Evolutionary conservation across 2,329 filamentous ascomycete genomes (phyloP).

Genomic region (Aureobasidium sp.): DNA sequence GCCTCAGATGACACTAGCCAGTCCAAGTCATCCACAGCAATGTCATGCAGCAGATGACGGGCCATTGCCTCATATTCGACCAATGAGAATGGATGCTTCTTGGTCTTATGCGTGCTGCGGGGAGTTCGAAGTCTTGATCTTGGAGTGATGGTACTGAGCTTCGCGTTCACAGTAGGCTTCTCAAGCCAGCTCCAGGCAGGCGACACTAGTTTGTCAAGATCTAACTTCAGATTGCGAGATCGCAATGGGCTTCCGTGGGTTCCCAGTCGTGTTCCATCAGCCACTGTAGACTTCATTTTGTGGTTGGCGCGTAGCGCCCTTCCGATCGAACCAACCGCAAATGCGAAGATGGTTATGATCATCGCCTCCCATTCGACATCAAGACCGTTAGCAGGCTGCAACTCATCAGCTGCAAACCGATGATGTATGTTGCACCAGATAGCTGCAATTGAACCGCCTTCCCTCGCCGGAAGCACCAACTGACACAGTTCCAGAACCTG

Average conservation of each 20-base stretch:
- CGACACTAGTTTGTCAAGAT: background rate
- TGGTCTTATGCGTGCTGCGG: slow-evolving; percentile 5
- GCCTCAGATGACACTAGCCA: slow-evolving; percentile 30
- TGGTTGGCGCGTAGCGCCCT: background rate
- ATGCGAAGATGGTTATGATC: slow-evolving; percentile 16
- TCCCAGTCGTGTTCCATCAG: background rate
- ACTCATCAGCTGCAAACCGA: background rate
- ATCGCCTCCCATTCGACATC: slow-evolving; percentile 17
- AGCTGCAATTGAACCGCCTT: slow-evolving; percentile 21
- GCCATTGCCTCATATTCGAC: slow-evolving; percentile 17
- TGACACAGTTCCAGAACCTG: slow-evolving; percentile 25
- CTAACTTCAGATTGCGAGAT: background rate
- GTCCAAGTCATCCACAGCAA: slow-evolving; percentile 12
- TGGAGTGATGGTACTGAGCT: slow-evolving; percentile 3
- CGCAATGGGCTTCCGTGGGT: background rate
- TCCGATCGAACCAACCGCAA: slow-evolving; percentile 17
- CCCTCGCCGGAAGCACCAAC: slow-evolving; percentile 22
- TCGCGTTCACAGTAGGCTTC: background rate
- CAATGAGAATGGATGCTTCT: slow-evolving; percentile 4
- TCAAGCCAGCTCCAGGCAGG: slow-evolving; percentile 8
- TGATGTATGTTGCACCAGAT: slow-evolving; percentile 25
- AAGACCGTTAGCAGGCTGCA: background rate
- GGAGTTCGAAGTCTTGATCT: slow-evolving; percentile 4
- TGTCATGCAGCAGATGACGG: slow-evolving; percentile 12
- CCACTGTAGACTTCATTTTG: background rate